These are phyloP conservation scores for Aspergillus clavatus DNA, from an alignment of 2,329 filamentous ascomycete species.

Conservation along the genomic window DNA sequence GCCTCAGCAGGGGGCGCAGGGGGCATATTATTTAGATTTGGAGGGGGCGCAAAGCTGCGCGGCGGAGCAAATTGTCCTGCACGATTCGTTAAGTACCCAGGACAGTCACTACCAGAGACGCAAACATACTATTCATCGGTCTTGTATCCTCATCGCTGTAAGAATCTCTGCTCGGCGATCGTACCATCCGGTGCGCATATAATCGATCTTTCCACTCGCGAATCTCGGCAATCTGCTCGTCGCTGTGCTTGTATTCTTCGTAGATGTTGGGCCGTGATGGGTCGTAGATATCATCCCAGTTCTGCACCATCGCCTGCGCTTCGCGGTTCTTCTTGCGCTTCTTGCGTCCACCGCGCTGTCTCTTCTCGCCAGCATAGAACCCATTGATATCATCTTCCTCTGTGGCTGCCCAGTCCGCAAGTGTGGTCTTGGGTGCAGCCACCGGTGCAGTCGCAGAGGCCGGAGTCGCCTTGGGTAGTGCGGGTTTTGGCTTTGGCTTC, in stretches of 20 bases:
- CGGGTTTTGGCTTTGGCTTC: constrained; percentile 59
- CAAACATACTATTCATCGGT: constrained; percentile 44
- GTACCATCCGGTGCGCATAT: constrained; percentile 63
- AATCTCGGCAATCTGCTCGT: constrained; percentile 74
- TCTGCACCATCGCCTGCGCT: constrained; percentile 52
- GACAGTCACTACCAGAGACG: background rate
- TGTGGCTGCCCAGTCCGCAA: constrained; percentile 75
- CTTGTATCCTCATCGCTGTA: constrained; percentile 47
- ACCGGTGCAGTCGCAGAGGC: constrained; percentile 29
- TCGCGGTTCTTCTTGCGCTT: constrained; percentile 71
- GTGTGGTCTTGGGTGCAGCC: constrained; percentile 57
- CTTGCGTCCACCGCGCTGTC: constrained; percentile 70
- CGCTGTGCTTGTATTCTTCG: constrained; percentile 76
- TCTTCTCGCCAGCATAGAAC: constrained; percentile 62
- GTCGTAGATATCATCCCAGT: constrained; percentile 92
- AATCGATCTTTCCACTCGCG: constrained; percentile 80
- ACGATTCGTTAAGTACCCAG: constrained; percentile 6
- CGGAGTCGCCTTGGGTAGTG: constrained; percentile 48
- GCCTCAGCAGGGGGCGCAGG: constrained; percentile 44
- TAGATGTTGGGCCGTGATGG: constrained; percentile 76
- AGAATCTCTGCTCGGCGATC: constrained; percentile 41
- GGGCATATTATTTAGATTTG: constrained; percentile 37
- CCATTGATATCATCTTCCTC: constrained; percentile 74
- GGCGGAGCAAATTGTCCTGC: constrained; percentile 50
- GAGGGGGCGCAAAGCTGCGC: constrained; percentile 50